Conservation (phyloP, 495 filamentous ascomycete genomes). For the Tuber aestivum region DNA sequence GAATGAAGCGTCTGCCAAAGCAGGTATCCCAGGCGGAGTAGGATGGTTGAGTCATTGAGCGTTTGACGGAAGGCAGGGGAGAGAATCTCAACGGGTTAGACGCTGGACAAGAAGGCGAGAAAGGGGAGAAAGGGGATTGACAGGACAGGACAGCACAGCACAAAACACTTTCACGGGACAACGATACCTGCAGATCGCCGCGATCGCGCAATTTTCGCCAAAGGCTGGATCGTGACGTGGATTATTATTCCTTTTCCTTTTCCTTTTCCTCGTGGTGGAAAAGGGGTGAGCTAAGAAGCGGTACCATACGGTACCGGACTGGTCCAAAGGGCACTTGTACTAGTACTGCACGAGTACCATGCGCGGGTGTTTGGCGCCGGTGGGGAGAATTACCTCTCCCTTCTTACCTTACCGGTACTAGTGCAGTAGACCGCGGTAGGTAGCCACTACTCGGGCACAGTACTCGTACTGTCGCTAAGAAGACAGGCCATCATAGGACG, state of each 20-base stretch:
- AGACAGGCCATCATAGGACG: neutral
- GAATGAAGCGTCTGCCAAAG: neutral
- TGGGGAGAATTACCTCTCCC: neutral
- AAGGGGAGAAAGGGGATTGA: neutral
- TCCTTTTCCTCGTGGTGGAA: neutral
- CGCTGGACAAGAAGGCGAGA: neutral
- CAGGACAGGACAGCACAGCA: neutral
- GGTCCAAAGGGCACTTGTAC: neutral
- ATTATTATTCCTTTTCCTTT: too few species aligned
- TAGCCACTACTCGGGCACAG: too few species aligned
- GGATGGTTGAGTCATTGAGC: neutral
- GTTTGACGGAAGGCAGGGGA: neutral
- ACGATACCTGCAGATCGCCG: neutral
- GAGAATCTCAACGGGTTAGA: neutral
- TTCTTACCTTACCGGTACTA: neutral
- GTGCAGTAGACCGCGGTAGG: too few species aligned
- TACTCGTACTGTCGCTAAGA: too few species aligned
- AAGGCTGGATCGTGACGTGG: neutral
- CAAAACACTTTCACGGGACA: neutral
- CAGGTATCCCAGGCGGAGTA: neutral
- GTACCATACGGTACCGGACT: neutral
- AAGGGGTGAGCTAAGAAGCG: neutral
- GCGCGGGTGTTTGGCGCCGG: slow-evolving; percentile 1
- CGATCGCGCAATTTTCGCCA: neutral
- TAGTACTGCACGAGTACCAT: too few species aligned